Conservation (phyloP, 257 asterid genomes). For the Cruciata laevipes region DNA sequence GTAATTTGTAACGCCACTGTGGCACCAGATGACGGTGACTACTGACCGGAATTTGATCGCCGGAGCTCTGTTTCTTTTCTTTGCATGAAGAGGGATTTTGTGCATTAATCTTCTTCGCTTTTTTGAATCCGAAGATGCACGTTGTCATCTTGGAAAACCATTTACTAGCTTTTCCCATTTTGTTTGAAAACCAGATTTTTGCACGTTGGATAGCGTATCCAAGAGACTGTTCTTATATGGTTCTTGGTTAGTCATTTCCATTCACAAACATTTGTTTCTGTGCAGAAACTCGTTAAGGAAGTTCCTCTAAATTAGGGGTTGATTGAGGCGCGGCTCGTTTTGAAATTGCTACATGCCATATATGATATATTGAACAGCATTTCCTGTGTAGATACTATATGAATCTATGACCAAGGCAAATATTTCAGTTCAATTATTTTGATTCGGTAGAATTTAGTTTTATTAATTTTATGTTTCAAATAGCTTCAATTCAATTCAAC, state of each 20-base stretch:
- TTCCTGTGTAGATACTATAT: neutral
- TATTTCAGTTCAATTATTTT: too few species aligned
- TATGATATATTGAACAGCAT: neutral
- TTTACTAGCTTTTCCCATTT: constrained; percentile 74
- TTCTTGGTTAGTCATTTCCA: neutral
- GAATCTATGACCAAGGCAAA: too few species aligned
- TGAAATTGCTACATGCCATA: neutral
- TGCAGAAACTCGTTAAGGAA: neutral
- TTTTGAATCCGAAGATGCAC: constrained; percentile 61
- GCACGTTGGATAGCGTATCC: neutral
- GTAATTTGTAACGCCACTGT: constrained; percentile 48
- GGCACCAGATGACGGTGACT: constrained; percentile 39
- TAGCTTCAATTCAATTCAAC: neutral
- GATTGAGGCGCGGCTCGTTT: neutral
- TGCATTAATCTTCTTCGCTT: constrained; percentile 43
- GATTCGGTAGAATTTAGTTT: too few species aligned
- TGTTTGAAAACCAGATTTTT: neutral
- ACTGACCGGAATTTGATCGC: constrained; percentile 21
- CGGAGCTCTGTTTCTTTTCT: constrained; percentile 58
- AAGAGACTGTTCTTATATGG: neutral
- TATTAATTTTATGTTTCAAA: too few species aligned
- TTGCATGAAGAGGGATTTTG: constrained; percentile 25
- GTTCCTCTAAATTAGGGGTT: neutral
- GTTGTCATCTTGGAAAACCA: constrained; percentile 38
- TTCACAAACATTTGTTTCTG: neutral